Evolutionary conservation across 108 stramenopile species (phyloP).

Genomic region (Mediolabrus comicus): DNA sequence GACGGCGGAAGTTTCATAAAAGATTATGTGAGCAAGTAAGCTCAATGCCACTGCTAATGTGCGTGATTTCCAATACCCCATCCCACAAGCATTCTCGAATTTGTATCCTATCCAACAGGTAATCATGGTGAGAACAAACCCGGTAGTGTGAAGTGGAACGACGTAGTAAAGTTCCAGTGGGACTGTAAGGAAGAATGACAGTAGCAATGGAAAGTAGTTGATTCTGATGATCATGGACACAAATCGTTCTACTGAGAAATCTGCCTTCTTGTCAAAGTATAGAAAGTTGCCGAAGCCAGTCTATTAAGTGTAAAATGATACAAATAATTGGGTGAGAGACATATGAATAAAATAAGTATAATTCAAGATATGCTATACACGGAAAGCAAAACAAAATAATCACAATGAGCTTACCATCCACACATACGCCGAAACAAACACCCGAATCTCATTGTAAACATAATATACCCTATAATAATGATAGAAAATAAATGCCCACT

Average conservation of each 20-base stretch:
- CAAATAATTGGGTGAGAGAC: neutral
- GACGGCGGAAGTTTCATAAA: conserved; percentile 64
- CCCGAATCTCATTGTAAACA: conserved; percentile 92
- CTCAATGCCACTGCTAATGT: conserved; percentile 42
- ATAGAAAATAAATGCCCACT: conserved; percentile 85
- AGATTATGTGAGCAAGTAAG: conserved; percentile 54
- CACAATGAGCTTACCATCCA: conserved; percentile 62
- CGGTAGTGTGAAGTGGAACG: conserved; percentile 89
- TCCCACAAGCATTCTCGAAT: conserved; percentile 34
- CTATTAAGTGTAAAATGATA: conserved; percentile 24
- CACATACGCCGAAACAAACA: conserved; percentile 92
- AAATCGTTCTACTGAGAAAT: conserved; percentile 83
- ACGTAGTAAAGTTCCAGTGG: conserved; percentile 92
- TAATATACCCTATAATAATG: conserved; percentile 89
- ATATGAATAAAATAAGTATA: no score
- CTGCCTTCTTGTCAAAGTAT: conserved; percentile 88
- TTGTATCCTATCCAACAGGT: conserved; percentile 50
- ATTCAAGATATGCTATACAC: no score
- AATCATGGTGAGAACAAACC: conserved; percentile 70
- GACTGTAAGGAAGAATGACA: conserved; percentile 75
- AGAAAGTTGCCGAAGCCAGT: conserved; percentile 94
- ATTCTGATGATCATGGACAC: conserved; percentile 90
- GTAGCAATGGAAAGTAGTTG: conserved; percentile 88
- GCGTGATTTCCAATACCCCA: conserved; percentile 50
- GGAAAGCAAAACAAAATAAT: conserved; percentile 15